These are phyloP conservation scores for Cicer arietinum DNA, from an alignment of 306 rosid genomes.

Conservation along the genomic window DNA sequence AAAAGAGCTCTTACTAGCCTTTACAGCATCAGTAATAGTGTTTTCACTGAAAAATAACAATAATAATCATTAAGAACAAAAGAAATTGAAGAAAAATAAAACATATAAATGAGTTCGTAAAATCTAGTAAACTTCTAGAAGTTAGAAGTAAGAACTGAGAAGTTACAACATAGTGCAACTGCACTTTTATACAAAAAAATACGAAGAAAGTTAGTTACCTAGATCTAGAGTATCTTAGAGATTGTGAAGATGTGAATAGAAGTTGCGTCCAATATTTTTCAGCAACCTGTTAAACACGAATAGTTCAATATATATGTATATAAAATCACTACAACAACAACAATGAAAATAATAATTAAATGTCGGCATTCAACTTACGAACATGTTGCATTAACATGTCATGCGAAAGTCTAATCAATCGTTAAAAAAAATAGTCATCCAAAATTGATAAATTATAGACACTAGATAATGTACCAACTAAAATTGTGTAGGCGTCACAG, in stretches of 20 bases:
- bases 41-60: conserved; percentile 68
- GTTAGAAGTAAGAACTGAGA: conserved; percentile 36
- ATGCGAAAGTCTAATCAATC: conserved; percentile 19
- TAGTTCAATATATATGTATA: conserved; percentile 33
- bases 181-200: conserved; percentile 11
- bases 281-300: conserved; percentile 74
- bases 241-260: conserved; percentile 90
- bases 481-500: conserved; percentile 98
- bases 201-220: conserved; percentile 55
- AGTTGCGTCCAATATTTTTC: conserved; percentile 99
- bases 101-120: conserved; percentile 7
- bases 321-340: conserved; percentile 13
- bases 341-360: conserved; percentile 27
- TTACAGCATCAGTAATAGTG: conserved; percentile 61
- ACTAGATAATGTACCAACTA: conserved; percentile 78
- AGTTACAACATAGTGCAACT: conserved; percentile 19
- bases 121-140: conserved; percentile 20
- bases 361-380: conserved; percentile 20
- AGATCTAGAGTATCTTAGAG: conserved; percentile 75
- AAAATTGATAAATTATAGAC: conserved; percentile 19
- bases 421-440: neutral
- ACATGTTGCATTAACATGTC: conserved; percentile 93
- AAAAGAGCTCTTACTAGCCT: conserved; percentile 41
- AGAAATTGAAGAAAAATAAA: conserved; percentile 37
- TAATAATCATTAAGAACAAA: conserved; percentile 11